phyloP scores from a whole-genome alignment of 2,329 filamentous ascomycete genomes.

The Aspergillus arachidicola region DNA sequence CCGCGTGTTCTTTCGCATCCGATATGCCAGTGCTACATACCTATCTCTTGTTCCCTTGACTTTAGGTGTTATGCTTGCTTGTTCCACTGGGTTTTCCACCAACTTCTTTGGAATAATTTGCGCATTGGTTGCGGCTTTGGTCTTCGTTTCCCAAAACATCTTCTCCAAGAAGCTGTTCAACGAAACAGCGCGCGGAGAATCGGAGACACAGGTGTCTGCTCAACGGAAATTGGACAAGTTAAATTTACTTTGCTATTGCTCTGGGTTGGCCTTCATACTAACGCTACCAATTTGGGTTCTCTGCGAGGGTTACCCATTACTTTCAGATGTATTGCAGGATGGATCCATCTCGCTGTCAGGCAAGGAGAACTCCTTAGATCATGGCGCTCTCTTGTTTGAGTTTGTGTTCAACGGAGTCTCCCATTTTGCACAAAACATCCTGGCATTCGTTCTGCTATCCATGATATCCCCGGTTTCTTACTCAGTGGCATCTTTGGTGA shows the following conservation, averaged over 20 bases:
- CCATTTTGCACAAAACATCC: constrained; percentile 94
- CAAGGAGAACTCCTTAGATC: constrained; percentile 71
- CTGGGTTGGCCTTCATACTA: constrained; percentile 83
- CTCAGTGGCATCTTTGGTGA: constrained; percentile 92
- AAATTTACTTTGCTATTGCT: constrained; percentile 96
- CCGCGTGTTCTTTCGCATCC: constrained; percentile 82
- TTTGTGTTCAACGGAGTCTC: constrained; percentile 97
- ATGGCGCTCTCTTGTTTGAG: constrained; percentile 68
- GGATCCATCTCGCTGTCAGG: constrained; percentile 77
- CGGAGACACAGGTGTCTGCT: constrained; percentile 63
- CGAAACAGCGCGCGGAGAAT: constrained; percentile 82
- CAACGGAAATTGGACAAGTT: constrained; percentile 90
- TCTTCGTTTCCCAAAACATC: constrained; percentile 98
- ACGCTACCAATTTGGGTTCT: constrained; percentile 92
- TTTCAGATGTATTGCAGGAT: constrained; percentile 77
- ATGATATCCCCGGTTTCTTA: constrained; percentile 97
- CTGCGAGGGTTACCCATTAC: constrained; percentile 77
- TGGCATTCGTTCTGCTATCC: constrained; percentile 89
- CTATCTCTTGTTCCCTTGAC: constrained; percentile 88
- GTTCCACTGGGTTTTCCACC: constrained; percentile 85
- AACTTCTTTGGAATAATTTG: constrained; percentile 89
- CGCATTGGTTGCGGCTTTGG: constrained; percentile 83
- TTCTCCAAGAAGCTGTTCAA: constrained; percentile 98
- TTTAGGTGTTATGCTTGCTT: constrained; percentile 91
- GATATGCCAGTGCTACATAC: constrained; percentile 85